Evolutionary conservation across 164 flowering plant species (phyloP), one percentile per base, ranked within the genome.

Genomic region (Vitis labrusca): DNA sequence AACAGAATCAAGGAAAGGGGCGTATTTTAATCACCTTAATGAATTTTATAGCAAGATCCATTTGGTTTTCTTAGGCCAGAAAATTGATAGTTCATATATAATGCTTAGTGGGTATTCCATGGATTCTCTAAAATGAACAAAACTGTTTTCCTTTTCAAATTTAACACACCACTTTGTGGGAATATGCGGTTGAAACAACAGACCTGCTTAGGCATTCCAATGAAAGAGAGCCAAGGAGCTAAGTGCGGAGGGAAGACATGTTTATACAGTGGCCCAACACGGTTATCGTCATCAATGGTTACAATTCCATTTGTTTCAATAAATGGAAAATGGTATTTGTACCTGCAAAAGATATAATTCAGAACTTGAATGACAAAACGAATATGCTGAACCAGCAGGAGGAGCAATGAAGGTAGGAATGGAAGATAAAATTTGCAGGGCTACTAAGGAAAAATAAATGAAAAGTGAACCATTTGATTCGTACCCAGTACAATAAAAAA

Each of bases 251-350:
- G 85, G 60, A 82, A 84, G 14, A 84, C 78, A 65, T 82, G 84
- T 76, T 84, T 76, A 77, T 82, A 84, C 23, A 82, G 67, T 30
- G 85, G 89, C 15, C 85, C 87, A 52, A 83, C 84, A 23, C 84
- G 73, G 15, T 80, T 80, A 65, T 85, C 83, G 67, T 85, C 83
- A 16, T 80, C 84, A 15, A 85, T 71, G 17, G 16, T 79, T 11
- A 83, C 82, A 23, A 75, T 70, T 15, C 77, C 82, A 69, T 80
- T 76, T 13, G 83, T 78, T 47, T 75, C 65, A 6, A 85, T 78
- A 70, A 85, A 85, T 19, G 85, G 83, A 63, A 68, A 80, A 63
- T 72, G 54, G 53, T 72, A 32, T 32, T 32, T 32, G 44, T 32
- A 32, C 44, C 44, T 32, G 44, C 44, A 32, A 32, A 32, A 32